These are phyloP conservation scores for Cyanidiococcus yangmingshanensis DNA, from an alignment of 23 red algal species.

Conservation along the genomic window DNA sequence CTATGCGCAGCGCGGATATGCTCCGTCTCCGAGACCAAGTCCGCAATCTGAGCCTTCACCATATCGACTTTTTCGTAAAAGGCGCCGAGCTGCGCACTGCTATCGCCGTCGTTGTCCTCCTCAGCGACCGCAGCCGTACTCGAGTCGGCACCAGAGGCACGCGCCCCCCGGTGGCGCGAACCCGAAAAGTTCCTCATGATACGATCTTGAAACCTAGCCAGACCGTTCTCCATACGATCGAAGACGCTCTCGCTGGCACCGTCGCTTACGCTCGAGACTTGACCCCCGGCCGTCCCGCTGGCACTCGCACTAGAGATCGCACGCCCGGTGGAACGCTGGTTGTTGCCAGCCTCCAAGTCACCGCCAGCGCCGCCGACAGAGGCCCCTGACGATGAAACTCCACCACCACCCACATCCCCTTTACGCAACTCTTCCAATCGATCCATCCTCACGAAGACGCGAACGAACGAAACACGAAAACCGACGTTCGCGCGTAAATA, in stretches of 20 bases:
- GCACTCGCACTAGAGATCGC: too few species aligned
- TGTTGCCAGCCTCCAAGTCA: conserved; percentile 8
- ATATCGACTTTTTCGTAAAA: conserved; percentile 32
- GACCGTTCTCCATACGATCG: conserved; percentile 22
- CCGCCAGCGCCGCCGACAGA: neutral
- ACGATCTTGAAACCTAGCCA: conserved; percentile 14
- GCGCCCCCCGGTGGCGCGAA: neutral
- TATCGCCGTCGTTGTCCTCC: neutral
- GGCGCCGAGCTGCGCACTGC: neutral
- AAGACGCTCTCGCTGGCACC: conserved; percentile 17
- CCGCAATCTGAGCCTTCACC: conserved; percentile 24
- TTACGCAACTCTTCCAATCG: neutral
- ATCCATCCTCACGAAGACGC: neutral
- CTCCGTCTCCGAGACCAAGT: conserved; percentile 21
- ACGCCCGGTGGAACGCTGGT: too few species aligned
- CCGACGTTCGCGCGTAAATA: too few species aligned
- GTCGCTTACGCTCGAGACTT: neutral
- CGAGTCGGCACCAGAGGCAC: neutral
- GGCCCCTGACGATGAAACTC: neutral
- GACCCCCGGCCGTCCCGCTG: neutral
- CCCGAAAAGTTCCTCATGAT: neutral
- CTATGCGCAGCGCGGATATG: conserved; percentile 9
- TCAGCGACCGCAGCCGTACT: neutral
- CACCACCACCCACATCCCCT: neutral
- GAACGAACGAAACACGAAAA: neutral